Evolutionary conservation across 768 basidiomycete species (phyloP).

Genomic region (Pleurotus citrinopileatus): DNA sequence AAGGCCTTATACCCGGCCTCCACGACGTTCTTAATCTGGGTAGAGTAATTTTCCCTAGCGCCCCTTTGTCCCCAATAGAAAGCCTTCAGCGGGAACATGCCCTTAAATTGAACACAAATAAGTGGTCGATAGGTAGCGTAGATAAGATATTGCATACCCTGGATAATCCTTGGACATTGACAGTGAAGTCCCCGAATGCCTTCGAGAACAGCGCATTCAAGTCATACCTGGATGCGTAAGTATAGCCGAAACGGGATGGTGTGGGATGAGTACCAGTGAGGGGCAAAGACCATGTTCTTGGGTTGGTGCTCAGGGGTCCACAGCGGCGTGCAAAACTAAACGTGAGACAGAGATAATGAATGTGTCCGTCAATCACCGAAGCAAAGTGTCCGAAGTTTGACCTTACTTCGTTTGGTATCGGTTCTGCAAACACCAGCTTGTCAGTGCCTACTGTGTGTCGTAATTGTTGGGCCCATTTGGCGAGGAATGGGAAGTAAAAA

Average conservation of each 20-base stretch:
- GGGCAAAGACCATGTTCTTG: constrained; percentile 33
- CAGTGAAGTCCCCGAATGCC: constrained; percentile 78
- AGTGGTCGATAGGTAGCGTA: not conserved
- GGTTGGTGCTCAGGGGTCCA: constrained; percentile 70
- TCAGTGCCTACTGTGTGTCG: constrained; percentile 42
- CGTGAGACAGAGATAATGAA: not conserved
- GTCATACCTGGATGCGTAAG: constrained; percentile 61
- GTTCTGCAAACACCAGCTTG: constrained; percentile 74
- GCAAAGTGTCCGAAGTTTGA: not conserved
- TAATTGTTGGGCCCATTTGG: constrained; percentile 64
- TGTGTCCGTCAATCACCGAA: constrained; percentile 10
- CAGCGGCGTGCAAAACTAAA: constrained; percentile 72
- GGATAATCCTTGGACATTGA: constrained; percentile 92
- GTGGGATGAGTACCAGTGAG: constrained; percentile 29
- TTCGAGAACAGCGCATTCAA: constrained; percentile 85
- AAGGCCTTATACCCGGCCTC: constrained; percentile 64
- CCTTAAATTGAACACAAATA: constrained; percentile 40
- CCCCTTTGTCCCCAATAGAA: constrained; percentile 89
- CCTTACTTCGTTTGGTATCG: constrained; percentile 89
- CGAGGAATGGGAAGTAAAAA: constrained; percentile 77
- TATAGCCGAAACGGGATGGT: not conserved
- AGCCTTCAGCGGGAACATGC: constrained; percentile 76
- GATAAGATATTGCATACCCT: constrained; percentile 46
- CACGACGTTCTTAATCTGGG: constrained; percentile 81
- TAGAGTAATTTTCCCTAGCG: constrained; percentile 74